Evolutionary conservation across 495 filamentous ascomycete genomes (phyloP).

Genomic region (Neurospora sp.): DNA sequence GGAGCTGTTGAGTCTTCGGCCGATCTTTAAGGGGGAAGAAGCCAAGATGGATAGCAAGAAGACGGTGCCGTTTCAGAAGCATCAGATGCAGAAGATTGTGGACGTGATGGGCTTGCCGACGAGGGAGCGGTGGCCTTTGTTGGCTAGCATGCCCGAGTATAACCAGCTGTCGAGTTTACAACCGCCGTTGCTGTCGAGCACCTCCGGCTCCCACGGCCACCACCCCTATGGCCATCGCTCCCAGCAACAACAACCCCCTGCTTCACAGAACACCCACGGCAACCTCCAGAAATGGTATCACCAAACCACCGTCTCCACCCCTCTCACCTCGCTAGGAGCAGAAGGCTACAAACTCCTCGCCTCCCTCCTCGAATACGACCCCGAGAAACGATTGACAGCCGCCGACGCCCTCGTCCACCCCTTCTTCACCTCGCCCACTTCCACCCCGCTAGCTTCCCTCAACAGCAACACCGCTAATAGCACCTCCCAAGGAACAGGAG

Average conservation of each 20-base stretch:
- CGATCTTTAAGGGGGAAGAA: constrained; percentile 98
- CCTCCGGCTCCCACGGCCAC: constrained; percentile 29
- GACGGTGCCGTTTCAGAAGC: constrained; percentile 91
- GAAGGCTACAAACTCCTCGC: constrained; percentile 75
- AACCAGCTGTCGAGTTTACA: constrained; percentile 58
- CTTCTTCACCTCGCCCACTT: constrained; percentile 53
- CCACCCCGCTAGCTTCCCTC: not conserved
- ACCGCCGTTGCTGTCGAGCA: constrained; percentile 25
- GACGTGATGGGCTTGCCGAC: constrained; percentile 87
- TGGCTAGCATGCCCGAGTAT: constrained; percentile 75
- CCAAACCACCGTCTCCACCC: constrained; percentile 31
- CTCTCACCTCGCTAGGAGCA: constrained; percentile 48
- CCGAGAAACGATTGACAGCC: constrained; percentile 76
- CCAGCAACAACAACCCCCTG: constrained; percentile 25
- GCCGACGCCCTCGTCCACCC: constrained; percentile 75
- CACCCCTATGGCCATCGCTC: constrained; percentile 39
- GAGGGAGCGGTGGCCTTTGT: constrained; percentile 79
- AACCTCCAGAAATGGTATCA: constrained; percentile 50
- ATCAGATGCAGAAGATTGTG: constrained; percentile 98
- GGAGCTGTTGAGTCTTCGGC: constrained; percentile 78
- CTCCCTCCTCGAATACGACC: constrained; percentile 84
- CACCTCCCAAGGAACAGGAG: not conserved
- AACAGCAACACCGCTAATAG: not conserved
- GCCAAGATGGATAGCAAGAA: constrained; percentile 98
- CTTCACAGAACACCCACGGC: constrained; percentile 9